phyloP scores from a whole-genome alignment of 2,329 filamentous ascomycete species.

The Neopestalotiopsis clavispora region DNA sequence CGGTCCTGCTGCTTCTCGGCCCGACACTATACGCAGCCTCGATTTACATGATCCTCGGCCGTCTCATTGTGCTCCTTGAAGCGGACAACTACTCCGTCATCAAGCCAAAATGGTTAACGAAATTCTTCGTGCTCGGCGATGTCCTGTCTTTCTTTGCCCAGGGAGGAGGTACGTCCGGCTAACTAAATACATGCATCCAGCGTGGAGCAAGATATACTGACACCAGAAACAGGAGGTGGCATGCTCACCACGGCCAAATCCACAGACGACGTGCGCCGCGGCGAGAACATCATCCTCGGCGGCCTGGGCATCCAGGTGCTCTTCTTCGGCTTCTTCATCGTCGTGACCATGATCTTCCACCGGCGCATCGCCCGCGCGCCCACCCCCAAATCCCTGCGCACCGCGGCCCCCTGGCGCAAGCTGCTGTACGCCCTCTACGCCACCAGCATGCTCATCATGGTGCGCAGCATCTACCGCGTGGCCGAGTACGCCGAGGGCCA shows the following conservation, averaged over 20 bases:
- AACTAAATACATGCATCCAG: neutral
- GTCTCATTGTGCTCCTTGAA: constrained; percentile 41
- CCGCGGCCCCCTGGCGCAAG: constrained; percentile 24
- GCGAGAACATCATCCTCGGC: constrained; percentile 48
- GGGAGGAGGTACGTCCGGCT: constrained; percentile 38
- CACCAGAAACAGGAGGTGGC: constrained; percentile 40
- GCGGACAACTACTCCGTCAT: constrained; percentile 49
- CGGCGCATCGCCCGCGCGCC: constrained; percentile 40
- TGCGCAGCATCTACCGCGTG: constrained; percentile 53
- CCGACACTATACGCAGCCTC: constrained; percentile 48
- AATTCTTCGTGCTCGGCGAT: constrained; percentile 55
- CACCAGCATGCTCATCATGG: constrained; percentile 45
- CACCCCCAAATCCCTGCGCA: constrained; percentile 27
- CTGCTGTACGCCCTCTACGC: constrained; percentile 23
- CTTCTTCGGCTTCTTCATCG: constrained; percentile 55
- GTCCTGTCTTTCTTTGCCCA: constrained; percentile 52
- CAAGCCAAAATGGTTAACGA: constrained; percentile 48
- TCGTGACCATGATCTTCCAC: constrained; percentile 52
- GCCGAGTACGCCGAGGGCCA: constrained; percentile 52
- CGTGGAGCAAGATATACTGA: neutral
- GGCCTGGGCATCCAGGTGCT: constrained; percentile 54
- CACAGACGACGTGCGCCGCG: constrained; percentile 33
- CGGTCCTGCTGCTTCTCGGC: constrained; percentile 45
- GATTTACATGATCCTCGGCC: constrained; percentile 52
- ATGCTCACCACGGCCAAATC: constrained; percentile 39